Base-by-base conservation (phyloP, 2,329 filamentous ascomycete genomes). In the Aureobasidium namibiae region DNA sequence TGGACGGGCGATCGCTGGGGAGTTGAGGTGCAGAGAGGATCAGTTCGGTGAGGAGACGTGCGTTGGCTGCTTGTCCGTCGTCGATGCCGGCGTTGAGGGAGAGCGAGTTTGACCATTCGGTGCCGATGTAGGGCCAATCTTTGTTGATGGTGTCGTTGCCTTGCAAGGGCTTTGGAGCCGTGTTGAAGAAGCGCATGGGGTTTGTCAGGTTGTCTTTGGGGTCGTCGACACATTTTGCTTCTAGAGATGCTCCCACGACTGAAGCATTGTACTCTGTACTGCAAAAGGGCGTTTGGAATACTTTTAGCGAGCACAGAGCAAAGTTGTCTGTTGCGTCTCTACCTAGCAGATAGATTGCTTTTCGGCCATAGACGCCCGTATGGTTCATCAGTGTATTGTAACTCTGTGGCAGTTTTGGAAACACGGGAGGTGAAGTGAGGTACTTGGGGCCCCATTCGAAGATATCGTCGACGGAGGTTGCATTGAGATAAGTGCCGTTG, bases 361-460 rank as follows among this genome's bases (percentile, higher is more conserved):
- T 78, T 1, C 76, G 67, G 11, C 75, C 74, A 61, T 67, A 74
- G 1, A 48, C 62, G 23, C 60, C 63, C 1, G 78, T 78, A 1
- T 73, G 73, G 65, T 88, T 88, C 42, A 80, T 73, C 6, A 90
- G 70, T 0, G 88, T 87, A 68, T 92, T 92, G 72, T 80, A 87
- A 6, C 80, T 72, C 1, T 73, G 69, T 0, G 89, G 89, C 26
- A 76, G 69, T 50, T 73, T 80, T 2, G 78, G 71, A 52, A 76
- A 76, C 0, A 75, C 69, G 0, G 73, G 71, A 1, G 69, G 68
- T 0, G 31, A 50, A 14, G 21, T 61, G 8, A 66, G 63, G 31
- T 64, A 67, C 4, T 14, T 14, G 10, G 21, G 10, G 24, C 41
- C 41, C 41, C 41, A 44, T 13, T 44, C 10, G 65, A 92, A 92